Base-by-base conservation (phyloP, 225 moss, liverwort and hornwort genomes). In the Polytrichum commune region DNA sequence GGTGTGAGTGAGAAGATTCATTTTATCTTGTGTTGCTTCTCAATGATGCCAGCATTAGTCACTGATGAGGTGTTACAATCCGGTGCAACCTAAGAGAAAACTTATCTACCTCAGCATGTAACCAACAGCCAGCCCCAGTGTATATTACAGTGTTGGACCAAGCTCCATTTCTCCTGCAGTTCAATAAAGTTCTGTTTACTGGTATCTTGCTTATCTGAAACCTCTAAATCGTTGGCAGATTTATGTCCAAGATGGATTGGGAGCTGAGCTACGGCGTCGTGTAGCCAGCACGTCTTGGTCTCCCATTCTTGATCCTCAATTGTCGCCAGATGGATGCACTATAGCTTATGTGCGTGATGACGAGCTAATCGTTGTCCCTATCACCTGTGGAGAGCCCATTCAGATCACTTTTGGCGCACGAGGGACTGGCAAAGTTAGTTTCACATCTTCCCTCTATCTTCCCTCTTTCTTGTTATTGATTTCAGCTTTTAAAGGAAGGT, bases 281-380 rank as follows among this genome's bases (percentile, higher is more conserved):
- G 90, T 95, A 29, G 87, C 91, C 24, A 93, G 95, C 78, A 89
- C 95, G n/a, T 86, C 93, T 18, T 81, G 91, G 83, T 90, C 93
- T 63, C 93, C 98, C 60, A 85, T 98, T 73, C 84, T 98, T 26
- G 98, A 98, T 86, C 98, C 98, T 32, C 98, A 98, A 76, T 81
- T 98, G 71, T 91, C 98, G 19, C 98, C 98, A n/a, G 98, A 98
- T 70, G 98, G 90, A 46, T 85, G 86, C 73, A 86, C 83, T 10
- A 77, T 98, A 69, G 98, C 93, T 6, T 98, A 95, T 72, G 98
- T 98, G 56, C 90, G 85, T 74, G 98, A 95, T 62, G 98, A 95
- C 77, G 98, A 98, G 67, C 78, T 98, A 63, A 89, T 81, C 64
- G 83, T 98, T 68, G 80, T 89, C 77, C 86, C 95, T 53, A 84